Base-by-base conservation (phyloP, 345 rosid genomes). In the Populus deltoides region DNA sequence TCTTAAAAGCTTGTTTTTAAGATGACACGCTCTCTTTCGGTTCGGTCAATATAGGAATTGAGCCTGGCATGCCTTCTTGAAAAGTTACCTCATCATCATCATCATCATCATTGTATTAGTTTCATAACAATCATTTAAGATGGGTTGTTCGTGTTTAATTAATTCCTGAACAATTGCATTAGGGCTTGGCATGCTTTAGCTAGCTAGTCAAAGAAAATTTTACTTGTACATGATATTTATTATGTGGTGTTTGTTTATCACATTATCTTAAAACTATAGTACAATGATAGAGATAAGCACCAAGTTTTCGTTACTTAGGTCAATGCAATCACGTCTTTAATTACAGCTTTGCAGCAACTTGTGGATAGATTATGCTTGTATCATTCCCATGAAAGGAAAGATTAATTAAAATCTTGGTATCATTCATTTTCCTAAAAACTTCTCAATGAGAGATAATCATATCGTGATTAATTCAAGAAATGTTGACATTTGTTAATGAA, bases 11-110 rank as follows among this genome's bases (percentile, higher is more conserved):
- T 66, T 57, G 39, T n/a, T 47, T 11, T 62, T 59, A 29, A 76
- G 71, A 41, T 47, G 72, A 36, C 47, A 20, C 73, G 27, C 63
- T 31, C 78, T 66, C 2, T 57, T 49, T 78, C 61, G 74, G 51
- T 66, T 72, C 70, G 6, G 51, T 41, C 68, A 68, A 69, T 69
- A 57, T 29, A 47, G 73, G 39, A 57, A 15, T 77, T 68, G 29
- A 77, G 31, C 6, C 20, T 39, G 25, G 39, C 61, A 43, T 76
- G 71, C 24, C 29, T 76, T 76, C 55, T 15, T 12, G 13, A 68
- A 68, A 68, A 76, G 67, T 75, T 11, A 47, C 22, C 69, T 65
- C 11, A 15, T 62, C 20, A 65, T 65, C 71, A 74, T 43, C 27
- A 65, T 65, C 71, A 43, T 63, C 27, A 65, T 31, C 7, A 20